Conservation (phyloP, 2,329 filamentous ascomycete species). For the Helotiales sp. region DNA sequence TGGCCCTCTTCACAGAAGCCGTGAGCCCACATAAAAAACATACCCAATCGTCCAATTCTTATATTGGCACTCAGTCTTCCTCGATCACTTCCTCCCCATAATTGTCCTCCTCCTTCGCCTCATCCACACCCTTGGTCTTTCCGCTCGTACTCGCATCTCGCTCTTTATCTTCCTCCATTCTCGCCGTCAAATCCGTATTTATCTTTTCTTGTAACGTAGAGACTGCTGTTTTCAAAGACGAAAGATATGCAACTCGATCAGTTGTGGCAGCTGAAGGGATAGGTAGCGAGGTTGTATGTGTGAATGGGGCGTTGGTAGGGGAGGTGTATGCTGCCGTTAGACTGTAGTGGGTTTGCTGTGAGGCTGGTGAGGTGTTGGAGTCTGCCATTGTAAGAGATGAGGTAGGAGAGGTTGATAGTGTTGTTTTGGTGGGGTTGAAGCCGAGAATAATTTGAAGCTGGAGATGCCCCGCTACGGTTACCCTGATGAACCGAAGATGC, state of each 20-base stretch:
- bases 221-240: conserved; percentile 56
- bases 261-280: conserved; percentile 37
- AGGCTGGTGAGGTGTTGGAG: not conserved
- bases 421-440: not conserved
- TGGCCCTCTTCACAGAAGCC: not conserved
- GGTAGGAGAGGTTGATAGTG: not conserved
- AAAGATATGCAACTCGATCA: conserved; percentile 60
- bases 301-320: conserved; percentile 49
- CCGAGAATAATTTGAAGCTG: not conserved
- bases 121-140: conserved; percentile 44
- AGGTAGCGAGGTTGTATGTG: conserved; percentile 39
- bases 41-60: conserved; percentile 5
- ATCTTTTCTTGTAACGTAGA: conserved; percentile 61
- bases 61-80: conserved; percentile 53
- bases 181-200: conserved; percentile 69
- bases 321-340: conserved; percentile 53
- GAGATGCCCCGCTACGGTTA: not conserved
- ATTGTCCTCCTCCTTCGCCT: conserved; percentile 68
- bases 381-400: not conserved
- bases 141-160: conserved; percentile 40
- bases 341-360: not conserved
- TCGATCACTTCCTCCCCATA: conserved; percentile 81
- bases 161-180: conserved; percentile 73
- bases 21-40: not conserved
- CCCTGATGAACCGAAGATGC: not conserved